Conservation (phyloP, 1,284 basidiomycete species). For the Xerocomus minutiporus region DNA sequence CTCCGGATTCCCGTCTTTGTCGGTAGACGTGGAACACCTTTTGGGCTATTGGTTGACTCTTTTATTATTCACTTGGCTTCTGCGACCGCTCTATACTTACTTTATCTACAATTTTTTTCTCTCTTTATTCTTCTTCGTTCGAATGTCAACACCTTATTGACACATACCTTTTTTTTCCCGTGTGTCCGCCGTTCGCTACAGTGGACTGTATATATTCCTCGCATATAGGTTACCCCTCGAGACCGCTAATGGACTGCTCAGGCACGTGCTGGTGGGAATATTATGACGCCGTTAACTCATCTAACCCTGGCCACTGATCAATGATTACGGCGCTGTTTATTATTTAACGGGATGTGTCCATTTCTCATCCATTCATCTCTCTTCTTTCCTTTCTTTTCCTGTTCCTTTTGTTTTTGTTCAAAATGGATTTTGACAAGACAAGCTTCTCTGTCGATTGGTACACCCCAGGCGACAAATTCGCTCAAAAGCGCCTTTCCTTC, state of each 20-base stretch:
- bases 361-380: not conserved
- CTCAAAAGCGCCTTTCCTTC: conserved; percentile 29
- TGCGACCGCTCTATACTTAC: conserved; percentile 24
- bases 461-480: conserved; percentile 26
- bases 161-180: conserved; percentile 19
- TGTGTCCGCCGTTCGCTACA: conserved; percentile 3
- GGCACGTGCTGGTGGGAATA: not conserved
- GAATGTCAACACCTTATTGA: conserved; percentile 7
- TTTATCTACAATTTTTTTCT: conserved; percentile 32
- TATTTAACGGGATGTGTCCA: conserved; percentile 3
- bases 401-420: conserved; percentile 1
- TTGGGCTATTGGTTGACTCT: conserved; percentile 63
- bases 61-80: conserved; percentile 46
- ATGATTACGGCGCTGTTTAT: not conserved
- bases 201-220: conserved; percentile 21
- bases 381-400: conserved; percentile 11
- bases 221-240: conserved; percentile 24
- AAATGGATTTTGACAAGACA: conserved; percentile 33
- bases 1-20: conserved; percentile 32
- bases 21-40: not conserved
- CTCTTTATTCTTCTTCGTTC: conserved; percentile 3
- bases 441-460: conserved; percentile 33
- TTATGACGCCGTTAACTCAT: not conserved
- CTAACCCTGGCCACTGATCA: not conserved
- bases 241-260: not conserved